Base-by-base conservation (phyloP, 495 filamentous ascomycete genomes). In the Penicillium ochrochloron region DNA sequence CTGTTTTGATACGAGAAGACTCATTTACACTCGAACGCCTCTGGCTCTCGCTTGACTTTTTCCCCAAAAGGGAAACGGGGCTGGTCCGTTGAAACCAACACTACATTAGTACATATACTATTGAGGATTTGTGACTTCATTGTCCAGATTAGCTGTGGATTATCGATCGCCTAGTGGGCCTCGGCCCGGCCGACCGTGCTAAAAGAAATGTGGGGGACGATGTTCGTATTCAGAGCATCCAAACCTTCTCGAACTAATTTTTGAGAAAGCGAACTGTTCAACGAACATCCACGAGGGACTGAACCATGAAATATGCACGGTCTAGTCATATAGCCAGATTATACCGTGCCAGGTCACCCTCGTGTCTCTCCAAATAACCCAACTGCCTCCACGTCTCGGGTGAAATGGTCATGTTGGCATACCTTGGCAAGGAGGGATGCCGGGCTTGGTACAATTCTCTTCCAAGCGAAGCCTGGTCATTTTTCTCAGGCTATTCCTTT, bases 41-140 rank as follows among this genome's bases (percentile, higher is more conserved):
- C 2, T 29, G 29, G 19, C 14, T 10, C 11, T 17, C 11, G n/a
- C 34, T 57, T 35, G 19, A 62, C 19, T 37, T 41, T 12, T 7
- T 35, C 23, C 5, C 54, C n/a, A 37, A 34, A 59, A 61, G 59
- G 42, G 7, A 55, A 62, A 54, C 60, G 46, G 63, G 61, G 29
- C 41, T 51, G 17, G 25, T 60, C 57, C 41, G 57, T 33, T 19
- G 12, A 27, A 27, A 27, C 25, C 25, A 27, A 27, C 25, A 27
- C 25, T 27, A 27, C 25, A 27, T 4, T 27, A 27, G 25, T 27
- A 27, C 25, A 27, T 27, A 27, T 4, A 27, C 25, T 27, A 27
- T 27, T 27, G 25, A 2, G 25, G 4, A 27, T 27, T 27, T 27
- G 25, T 27, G 25, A 48, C 35, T 35, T 2, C 35, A 37, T 12